phyloP scores from a whole-genome alignment of 2,329 filamentous ascomycete genomes.

The Daldinia sp. region DNA sequence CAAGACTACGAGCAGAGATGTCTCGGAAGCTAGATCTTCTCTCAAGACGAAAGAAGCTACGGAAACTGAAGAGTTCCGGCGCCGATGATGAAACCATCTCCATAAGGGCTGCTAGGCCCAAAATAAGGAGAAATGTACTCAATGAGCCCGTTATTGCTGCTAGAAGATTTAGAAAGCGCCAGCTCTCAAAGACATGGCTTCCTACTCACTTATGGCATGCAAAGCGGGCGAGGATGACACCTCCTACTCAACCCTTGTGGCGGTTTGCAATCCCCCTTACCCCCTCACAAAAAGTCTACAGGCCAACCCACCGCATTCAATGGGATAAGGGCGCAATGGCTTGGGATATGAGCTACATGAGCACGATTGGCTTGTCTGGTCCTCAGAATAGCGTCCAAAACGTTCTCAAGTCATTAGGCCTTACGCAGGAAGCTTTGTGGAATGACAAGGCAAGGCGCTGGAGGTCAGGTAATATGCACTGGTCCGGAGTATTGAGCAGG shows the following conservation, averaged over 20 bases:
- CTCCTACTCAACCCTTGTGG: slow-evolving; percentile 84
- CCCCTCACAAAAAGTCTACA: slow-evolving; percentile 89
- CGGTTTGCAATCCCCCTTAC: slow-evolving; percentile 87
- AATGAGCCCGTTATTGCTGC: slow-evolving; percentile 69
- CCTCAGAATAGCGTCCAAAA: slow-evolving; percentile 71
- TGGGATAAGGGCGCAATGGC: slow-evolving; percentile 81
- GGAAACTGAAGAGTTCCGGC: slow-evolving; percentile 51
- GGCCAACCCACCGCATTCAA: slow-evolving; percentile 84
- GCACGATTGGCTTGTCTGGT: slow-evolving; percentile 84
- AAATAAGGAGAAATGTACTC: slow-evolving; percentile 76
- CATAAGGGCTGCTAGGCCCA: slow-evolving; percentile 66
- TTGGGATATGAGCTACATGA: slow-evolving; percentile 96
- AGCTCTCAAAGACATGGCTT: slow-evolving; percentile 90
- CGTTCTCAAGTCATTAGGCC: slow-evolving; percentile 74
- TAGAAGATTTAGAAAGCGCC: slow-evolving; percentile 83
- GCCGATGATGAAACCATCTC: slow-evolving; percentile 53
- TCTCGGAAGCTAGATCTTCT: slow-evolving; percentile 77
- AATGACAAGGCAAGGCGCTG: slow-evolving; percentile 75
- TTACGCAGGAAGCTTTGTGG: slow-evolving; percentile 72
- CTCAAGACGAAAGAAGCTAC: slow-evolving; percentile 63
- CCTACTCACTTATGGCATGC: slow-evolving; percentile 95
- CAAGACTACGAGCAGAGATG: slow-evolving; percentile 77
- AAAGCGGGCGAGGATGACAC: slow-evolving; percentile 90
- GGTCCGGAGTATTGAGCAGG: slow-evolving; percentile 64
- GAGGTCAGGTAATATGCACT: slow-evolving; percentile 67